These are phyloP conservation scores for Erigeron canadensis DNA, from an alignment of 129 eudicot species.

Conservation along the genomic window DNA sequence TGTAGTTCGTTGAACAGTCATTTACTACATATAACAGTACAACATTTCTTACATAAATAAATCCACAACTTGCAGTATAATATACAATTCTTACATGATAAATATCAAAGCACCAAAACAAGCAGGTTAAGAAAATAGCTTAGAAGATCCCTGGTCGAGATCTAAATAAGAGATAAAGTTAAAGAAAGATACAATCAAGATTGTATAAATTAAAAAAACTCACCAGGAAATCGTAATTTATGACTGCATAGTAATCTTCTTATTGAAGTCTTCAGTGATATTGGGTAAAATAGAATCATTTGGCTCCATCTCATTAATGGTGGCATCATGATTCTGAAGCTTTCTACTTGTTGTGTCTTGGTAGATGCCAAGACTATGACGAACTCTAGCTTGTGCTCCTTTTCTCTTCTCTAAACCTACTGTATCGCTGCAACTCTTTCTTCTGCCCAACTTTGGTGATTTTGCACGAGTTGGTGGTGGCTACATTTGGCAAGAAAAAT, in stretches of 20 bases:
- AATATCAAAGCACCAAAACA: slow-evolving; percentile 41
- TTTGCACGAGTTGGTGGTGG: slow-evolving; percentile 84
- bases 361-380: slow-evolving; percentile 51
- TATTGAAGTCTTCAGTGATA: slow-evolving; percentile 30
- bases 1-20: background rate
- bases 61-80: slow-evolving; percentile 43
- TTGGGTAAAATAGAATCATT: slow-evolving; percentile 25
- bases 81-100: slow-evolving; percentile 51
- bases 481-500: slow-evolving; percentile 28
- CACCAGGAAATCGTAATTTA: slow-evolving; percentile 27
- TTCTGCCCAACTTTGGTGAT: slow-evolving; percentile 88
- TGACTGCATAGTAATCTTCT: slow-evolving; percentile 41
- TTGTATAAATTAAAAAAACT: slow-evolving; percentile 41
- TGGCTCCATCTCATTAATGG: slow-evolving; percentile 24
- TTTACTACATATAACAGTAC: background rate
- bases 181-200: slow-evolving; percentile 28
- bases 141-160: slow-evolving; percentile 27
- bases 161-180: slow-evolving; percentile 25
- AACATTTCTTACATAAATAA: slow-evolving; percentile 38
- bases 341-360: slow-evolving; percentile 35
- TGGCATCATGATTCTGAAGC: slow-evolving; percentile 22
- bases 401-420: slow-evolving; percentile 38
- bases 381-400: slow-evolving; percentile 31
- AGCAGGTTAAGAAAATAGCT: slow-evolving; percentile 33
- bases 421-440: slow-evolving; percentile 73